phyloP scores from a whole-genome alignment of 176 grass and related monocot genomes.

The Themeda triandra region DNA sequence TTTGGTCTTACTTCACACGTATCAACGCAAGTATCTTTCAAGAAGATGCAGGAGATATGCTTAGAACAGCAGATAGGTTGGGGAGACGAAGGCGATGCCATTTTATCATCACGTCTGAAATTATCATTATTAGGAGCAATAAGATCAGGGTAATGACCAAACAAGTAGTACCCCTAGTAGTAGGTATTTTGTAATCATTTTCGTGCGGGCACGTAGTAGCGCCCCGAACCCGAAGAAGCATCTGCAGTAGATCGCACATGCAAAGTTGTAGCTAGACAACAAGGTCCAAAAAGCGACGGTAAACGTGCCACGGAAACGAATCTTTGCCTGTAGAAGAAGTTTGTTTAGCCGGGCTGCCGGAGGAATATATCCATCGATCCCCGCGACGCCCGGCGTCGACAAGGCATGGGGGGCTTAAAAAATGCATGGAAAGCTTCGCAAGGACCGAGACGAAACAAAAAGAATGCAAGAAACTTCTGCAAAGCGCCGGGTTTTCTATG shows the following conservation, averaged over 20 bases:
- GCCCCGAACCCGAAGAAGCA: constrained; percentile 34
- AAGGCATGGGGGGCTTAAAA: constrained; percentile 5
- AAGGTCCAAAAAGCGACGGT: constrained; percentile 40
- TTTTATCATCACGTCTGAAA: too few species aligned
- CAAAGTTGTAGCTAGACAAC: constrained; percentile 13
- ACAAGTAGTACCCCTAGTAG: background rate
- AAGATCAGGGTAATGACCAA: background rate
- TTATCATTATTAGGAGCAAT: too few species aligned
- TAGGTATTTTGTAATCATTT: background rate
- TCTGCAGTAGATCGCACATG: constrained; percentile 50
- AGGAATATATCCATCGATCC: constrained; percentile 51
- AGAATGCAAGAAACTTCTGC: constrained; percentile 59
- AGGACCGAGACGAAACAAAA: constrained; percentile 62
- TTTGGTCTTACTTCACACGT: too few species aligned
- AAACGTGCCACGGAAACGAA: constrained; percentile 45
- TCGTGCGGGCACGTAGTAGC: constrained; percentile 1
- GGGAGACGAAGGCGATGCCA: too few species aligned
- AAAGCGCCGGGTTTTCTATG: constrained; percentile 39
- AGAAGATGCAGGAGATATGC: too few species aligned
- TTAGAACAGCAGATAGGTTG: too few species aligned
- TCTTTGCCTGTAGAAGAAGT: constrained; percentile 27
- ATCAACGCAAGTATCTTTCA: too few species aligned
- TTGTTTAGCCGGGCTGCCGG: constrained; percentile 25
- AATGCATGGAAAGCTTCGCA: constrained; percentile 41
- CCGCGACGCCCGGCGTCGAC: constrained; percentile 33